A percentile compares a stretch with the other conserved stretches of the same genome.
Evolutionary conservation across 495 filamentous ascomycete genomes (phyloP).

Genomic region (Xylaria grammica): DNA sequence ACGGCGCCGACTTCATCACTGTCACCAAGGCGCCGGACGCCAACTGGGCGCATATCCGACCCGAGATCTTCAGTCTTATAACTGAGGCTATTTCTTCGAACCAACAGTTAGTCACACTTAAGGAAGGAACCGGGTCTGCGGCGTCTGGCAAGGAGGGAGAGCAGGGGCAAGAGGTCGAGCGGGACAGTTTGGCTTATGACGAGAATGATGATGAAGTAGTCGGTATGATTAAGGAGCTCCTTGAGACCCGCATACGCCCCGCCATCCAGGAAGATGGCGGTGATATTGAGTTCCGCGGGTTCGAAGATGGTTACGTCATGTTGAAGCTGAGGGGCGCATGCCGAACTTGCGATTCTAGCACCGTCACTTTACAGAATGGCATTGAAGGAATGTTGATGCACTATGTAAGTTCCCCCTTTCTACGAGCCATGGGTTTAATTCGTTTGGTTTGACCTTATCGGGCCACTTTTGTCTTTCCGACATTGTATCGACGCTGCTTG

Average conservation of each 20-base stretch:
- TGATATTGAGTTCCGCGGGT: constrained; percentile 92
- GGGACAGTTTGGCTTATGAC: constrained; percentile 75
- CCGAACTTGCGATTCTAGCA: constrained; percentile 93
- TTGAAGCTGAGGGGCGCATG: constrained; percentile 92
- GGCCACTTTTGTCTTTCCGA: not conserved
- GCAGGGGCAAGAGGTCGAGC: constrained; percentile 47
- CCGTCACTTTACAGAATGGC: constrained; percentile 92
- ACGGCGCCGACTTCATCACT: constrained; percentile 93
- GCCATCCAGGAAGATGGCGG: constrained; percentile 97
- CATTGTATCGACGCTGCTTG: not conserved
- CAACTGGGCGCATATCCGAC: constrained; percentile 93
- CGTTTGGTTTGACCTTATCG: not conserved
- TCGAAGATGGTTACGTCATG: constrained; percentile 81
- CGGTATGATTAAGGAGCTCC: constrained; percentile 97
- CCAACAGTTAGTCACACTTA: constrained; percentile 76
- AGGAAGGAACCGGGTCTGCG: constrained; percentile 53
- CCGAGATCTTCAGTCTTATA: constrained; percentile 93
- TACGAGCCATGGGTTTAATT: not conserved
- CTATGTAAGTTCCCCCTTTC: constrained; percentile 48
- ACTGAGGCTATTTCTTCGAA: constrained; percentile 87
- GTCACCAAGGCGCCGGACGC: constrained; percentile 87
- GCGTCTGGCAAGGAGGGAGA: constrained; percentile 21
- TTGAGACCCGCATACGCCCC: constrained; percentile 92
- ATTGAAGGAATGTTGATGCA: constrained; percentile 97
- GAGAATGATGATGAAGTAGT: constrained; percentile 92